Base-by-base conservation (phyloP, 352 stramenopile species). In the Phytophthora podocarpi region DNA sequence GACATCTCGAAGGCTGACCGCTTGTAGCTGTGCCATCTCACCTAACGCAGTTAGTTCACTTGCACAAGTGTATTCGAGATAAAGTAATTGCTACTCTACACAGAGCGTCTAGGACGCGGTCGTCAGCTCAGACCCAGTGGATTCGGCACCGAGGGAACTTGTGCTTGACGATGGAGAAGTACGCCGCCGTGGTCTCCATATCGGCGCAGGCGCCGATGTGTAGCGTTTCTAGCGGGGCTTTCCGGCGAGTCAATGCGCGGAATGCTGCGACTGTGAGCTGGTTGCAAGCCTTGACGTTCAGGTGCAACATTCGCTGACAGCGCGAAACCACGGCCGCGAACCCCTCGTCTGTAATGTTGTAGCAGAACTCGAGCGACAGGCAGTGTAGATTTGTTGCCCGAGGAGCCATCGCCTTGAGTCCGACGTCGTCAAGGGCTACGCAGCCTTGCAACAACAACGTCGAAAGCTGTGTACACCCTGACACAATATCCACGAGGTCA, bases 261-360 rank as follows among this genome's bases (percentile, higher is more conserved):
- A 97, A 93, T 12, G 80, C 70, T 1, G 58, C 43, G 27, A 78
- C 46, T 6, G 87, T 94, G 24, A 97, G 77, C 47, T 91, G 76
- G 56, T 93, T 91, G 56, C 86, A 91, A 5, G 90, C 90, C n/a
- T 93, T 93, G 35, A 98, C 53, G 63, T 96, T 95, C 20, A 98
- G 53, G 28, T 87, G 57, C 34, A 81, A 52, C 27, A 98, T 67
- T 2, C 63, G 47, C n/a, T 63, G 54, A 54, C 88, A 93, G n/a
- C 64, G 42, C 3, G 36, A 48, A 16, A 79, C 70, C 34, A 98
- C 61, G 9, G 70, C 47, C 1, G 51, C 39, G 11, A 97, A 64
- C 1, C 81, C 87, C 1, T 62, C 59, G 55, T 95, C 87, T 0
- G 87, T 96, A 34, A 97, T 77, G 30, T 90, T 87, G 70, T 89